Base-by-base conservation (phyloP, 1,284 basidiomycete species). In the Cerrena zonata region DNA sequence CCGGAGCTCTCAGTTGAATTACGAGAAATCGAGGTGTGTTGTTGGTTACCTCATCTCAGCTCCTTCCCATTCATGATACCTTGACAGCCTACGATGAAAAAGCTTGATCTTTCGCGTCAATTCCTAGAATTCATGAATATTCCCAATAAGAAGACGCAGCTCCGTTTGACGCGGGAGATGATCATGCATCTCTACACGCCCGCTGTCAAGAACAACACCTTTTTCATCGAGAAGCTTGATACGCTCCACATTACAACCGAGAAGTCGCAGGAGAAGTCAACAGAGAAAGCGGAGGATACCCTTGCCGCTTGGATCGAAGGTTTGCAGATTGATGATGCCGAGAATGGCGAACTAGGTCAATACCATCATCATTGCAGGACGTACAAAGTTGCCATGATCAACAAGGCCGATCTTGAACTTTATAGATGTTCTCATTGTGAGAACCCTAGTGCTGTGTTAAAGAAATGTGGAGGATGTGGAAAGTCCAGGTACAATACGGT, bases 221-320 rank as follows among this genome's bases (percentile, higher is more conserved):
- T 59, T 4, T 62, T 77, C 47, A 69, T 78, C 45, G 56, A 59
- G n/a, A 66, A 66, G 30, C 65, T 73, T 27, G 72, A 72, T 51
- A 57, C 56, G 13, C 51, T 59, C 48, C 56, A 63, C 42, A 50
- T 46, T 15, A 57, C 56, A 11, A 37, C 54, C 12, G 52, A 53
- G 21, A 45, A 22, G 22, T 19, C 48, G 22, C 56, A 55, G 23
- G 60, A 65, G 27, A 62, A 64, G 21, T 63, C 55, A 41, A 53
- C 67, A 1, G 66, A 66, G 47, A 72, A 71, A 41, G 65, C 71
- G 1, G 75, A 79, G 48, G 79, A 82, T 56, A 77, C 79, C 45
- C 71, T 84, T 3, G 72, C 74, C 0, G 70, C 69, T 1, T 84
- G 82, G 81, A 60, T 83, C 37, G 76, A 77, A 12, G 69, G 76